A percentile compares a stretch with the other conserved stretches of the same genome.
These are phyloP conservation scores for Nakazawaea wyomingensis DNA, from an alignment of 805 yeast species.

Conservation along the genomic window DNA sequence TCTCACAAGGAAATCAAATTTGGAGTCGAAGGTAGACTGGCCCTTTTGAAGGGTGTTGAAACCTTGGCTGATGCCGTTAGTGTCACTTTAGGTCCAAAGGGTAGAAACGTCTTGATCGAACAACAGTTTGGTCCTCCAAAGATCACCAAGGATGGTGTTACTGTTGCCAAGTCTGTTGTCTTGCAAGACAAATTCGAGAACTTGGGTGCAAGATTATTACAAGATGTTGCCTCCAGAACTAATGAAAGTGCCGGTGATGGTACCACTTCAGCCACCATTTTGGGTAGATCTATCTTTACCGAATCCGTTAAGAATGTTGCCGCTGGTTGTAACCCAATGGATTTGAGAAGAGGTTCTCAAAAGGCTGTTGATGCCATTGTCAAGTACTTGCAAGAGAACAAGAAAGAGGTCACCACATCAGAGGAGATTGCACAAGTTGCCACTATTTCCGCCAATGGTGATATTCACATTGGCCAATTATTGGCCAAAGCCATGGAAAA, in stretches of 20 bases:
- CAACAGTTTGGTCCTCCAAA: slow-evolving; percentile 96
- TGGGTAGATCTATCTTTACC: slow-evolving; percentile 92
- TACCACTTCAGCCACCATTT: slow-evolving; percentile 94
- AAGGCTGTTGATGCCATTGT: slow-evolving; percentile 95
- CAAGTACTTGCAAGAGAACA: slow-evolving; percentile 73
- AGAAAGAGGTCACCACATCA: slow-evolving; percentile 88
- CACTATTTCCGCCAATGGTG: slow-evolving; percentile 96
- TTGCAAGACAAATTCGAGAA: slow-evolving; percentile 90
- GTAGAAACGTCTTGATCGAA: slow-evolving; percentile 94
- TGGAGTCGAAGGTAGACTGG: slow-evolving; percentile 97
- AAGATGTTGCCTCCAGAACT: slow-evolving; percentile 96
- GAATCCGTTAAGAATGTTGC: slow-evolving; percentile 96
- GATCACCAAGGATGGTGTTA: slow-evolving; percentile 98
- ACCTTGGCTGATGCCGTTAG: slow-evolving; percentile 94
- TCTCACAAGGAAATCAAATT: slow-evolving; percentile 92
- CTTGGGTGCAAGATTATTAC: slow-evolving; percentile 91
- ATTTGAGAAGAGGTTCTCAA: slow-evolving; percentile 93
- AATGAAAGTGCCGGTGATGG: slow-evolving; percentile 99
- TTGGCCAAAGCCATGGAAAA: slow-evolving; percentile 96
- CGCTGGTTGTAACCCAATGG: slow-evolving; percentile 99
- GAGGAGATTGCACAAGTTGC: slow-evolving; percentile 98
- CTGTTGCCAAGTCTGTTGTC: slow-evolving; percentile 84
- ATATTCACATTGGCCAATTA: slow-evolving; percentile 82
- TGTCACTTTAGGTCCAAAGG: slow-evolving; percentile 96
- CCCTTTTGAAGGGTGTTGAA: slow-evolving; percentile 89